Percentiles rank a stretch among this genome's conserved stretches.
phyloP scores from a whole-genome alignment of 2,329 filamentous ascomycete species.

The Atkinsonella hypoxylon region DNA sequence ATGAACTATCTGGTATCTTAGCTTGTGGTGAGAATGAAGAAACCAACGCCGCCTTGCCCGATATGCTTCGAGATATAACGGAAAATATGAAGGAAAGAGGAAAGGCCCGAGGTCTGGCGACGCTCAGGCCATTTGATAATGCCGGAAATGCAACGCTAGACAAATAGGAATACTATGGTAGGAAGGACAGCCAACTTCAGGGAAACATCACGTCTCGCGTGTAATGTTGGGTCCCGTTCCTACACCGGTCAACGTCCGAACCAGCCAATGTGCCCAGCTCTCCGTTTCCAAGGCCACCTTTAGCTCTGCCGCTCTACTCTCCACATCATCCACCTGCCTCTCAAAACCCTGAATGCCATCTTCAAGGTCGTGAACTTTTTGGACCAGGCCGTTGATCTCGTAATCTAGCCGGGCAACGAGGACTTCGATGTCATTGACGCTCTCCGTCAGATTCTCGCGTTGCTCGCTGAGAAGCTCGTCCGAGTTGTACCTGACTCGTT shows the following conservation, averaged over 20 bases:
- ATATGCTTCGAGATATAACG: background rate
- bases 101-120: background rate
- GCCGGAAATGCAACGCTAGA: background rate
- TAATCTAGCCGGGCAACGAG: slow-evolving; percentile 82
- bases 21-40: background rate
- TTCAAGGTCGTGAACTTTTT: slow-evolving; percentile 78
- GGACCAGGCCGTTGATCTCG: slow-evolving; percentile 69
- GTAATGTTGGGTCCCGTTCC: slow-evolving; percentile 47
- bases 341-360: slow-evolving; percentile 72
- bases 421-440: slow-evolving; percentile 66
- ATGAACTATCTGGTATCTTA: background rate
- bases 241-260: slow-evolving; percentile 48
- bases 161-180: background rate
- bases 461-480: slow-evolving; percentile 60
- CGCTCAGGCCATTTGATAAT: background rate
- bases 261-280: slow-evolving; percentile 52
- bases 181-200: background rate
- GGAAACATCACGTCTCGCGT: slow-evolving; percentile 13
- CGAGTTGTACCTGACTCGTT: slow-evolving; percentile 53
- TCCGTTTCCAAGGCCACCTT: slow-evolving; percentile 51
- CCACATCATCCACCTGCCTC: slow-evolving; percentile 61
- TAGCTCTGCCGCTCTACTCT: slow-evolving; percentile 49
- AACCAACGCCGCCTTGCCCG: background rate
- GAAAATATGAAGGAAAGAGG: background rate
- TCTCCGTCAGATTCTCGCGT: slow-evolving; percentile 54